Evolutionary conservation across 495 filamentous ascomycete species (phyloP), one percentile per base, ranked within the genome.

Genomic region (Penicillium steckii): DNA sequence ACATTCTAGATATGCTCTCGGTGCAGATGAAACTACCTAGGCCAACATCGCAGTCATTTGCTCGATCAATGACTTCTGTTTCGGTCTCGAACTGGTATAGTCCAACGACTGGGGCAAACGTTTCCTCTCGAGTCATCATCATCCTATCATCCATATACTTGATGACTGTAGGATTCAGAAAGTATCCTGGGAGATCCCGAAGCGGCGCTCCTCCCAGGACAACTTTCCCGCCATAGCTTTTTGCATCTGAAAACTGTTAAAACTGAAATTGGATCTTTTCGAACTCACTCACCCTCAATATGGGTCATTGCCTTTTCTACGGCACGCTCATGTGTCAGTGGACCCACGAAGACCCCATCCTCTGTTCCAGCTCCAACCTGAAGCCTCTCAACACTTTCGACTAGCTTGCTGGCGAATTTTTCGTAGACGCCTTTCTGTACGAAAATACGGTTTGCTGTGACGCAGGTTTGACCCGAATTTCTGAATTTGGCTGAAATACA

Each of bases 151-250:
- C 85, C 78, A 89, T 85, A 15, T 74, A 80, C 0, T 79, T 78
- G 40, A 92, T 70, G 25, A 91, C 79, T 0, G 88, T 90, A 4
- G 85, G 86, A 65, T 85, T 61, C 78, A 86, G 70, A 90, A 90
- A 67, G 84, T 86, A 27, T 25, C 76, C 76, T 26, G 35, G 24
- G 66, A 15, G n/a, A 2, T 1, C 17, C 18, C 4, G 56, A 10
- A 24, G 19, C 3, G 12, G 37, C 47, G 10, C 52, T 26, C 66
- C 62, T 10, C 62, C 66, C 21, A 48, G 42, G 25, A 19, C 41
- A 55, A 33, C 62, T 56, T 44, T 45, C 6, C 48, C 69, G 12
- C 69, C 67, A 23, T 62, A 87, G 3, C 70, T 53, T 5, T 78
- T 67, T 2, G 90, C 90, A 60, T 95, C 27, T 29, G 12, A 12